Base-by-base conservation (phyloP, 768 basidiomycete genomes). In the Leccinum disarticulatum region DNA sequence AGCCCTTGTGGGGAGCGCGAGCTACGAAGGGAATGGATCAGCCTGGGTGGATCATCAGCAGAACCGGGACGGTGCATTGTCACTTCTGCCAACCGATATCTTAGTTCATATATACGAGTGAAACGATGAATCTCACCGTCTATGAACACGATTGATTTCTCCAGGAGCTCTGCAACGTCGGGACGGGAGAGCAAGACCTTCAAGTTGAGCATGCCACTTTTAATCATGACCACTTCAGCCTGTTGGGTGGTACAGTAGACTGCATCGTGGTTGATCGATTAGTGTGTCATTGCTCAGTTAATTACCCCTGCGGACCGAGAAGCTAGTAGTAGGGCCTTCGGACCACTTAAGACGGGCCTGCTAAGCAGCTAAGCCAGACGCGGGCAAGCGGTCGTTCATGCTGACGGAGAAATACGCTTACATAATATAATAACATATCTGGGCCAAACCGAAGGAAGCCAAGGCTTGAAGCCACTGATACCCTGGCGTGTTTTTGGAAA, bases 201-300 rank as follows among this genome's bases (percentile, higher is more conserved):
- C 22, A 22, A 22, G 22, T 22, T 22, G 67, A 97, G 83, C 56
- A 93, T 81, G 41, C 89, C 91, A 56, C 91, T 90, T 72, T 97
- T 97, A 71, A 95, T 82, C 90, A 97, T 95, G 64, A 98, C 89
- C 31, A 31, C 77, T 98, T 99, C 93, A 97, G 95, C 52, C 95
- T 82, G 70, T 96, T 93, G 38, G 85, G 74, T 5, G 92, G 94
- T 3, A 98, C 89, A 31, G 31, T 31, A 31, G 31, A 31, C 31
- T 31, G 31, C 31, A 31, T 31, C 31, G 31, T 31, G 31, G 31
- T 31, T 10, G 3, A 31, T 31, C 31, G 31, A 31, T 31, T 31
- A 31, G 31, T 31, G 31, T 31, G 31, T 31, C 9, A 31, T 31
- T 31, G 31, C 31, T 31, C 10, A 31, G 9, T 31, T 31, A 31